Percentiles rank a stretch among this genome's conserved stretches.
phyloP scores from a whole-genome alignment of 116 monocot genomes.

The Papilionanthe hybrid region DNA sequence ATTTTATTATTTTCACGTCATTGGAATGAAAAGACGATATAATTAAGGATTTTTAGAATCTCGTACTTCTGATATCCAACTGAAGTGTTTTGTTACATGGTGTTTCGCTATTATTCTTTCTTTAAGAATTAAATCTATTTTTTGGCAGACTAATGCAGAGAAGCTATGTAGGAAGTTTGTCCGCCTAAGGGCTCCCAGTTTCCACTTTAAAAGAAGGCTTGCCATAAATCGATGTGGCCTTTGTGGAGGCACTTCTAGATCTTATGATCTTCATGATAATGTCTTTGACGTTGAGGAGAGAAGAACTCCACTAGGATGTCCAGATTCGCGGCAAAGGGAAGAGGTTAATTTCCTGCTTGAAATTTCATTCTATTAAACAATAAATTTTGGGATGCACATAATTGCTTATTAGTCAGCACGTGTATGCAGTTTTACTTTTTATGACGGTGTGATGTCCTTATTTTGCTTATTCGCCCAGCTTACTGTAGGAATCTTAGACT shows the following conservation, averaged over 20 bases:
- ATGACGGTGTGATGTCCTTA: not conserved
- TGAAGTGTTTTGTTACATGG: not conserved
- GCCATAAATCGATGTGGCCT: constrained; percentile 32
- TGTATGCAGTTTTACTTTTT: not conserved
- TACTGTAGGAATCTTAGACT: not conserved
- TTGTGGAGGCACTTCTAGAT: constrained; percentile 31
- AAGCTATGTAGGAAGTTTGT: constrained; percentile 41
- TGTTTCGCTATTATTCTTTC: not conserved
- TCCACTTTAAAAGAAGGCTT: constrained; percentile 12
- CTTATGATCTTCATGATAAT: constrained; percentile 23
- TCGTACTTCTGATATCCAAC: constrained; percentile 1
- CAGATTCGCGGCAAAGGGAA: constrained; percentile 16
- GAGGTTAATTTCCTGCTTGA: constrained; percentile 16
- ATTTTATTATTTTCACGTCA: not conserved
- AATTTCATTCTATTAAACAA: not conserved
- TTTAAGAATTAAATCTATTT: not conserved
- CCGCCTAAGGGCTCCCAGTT: constrained; percentile 13
- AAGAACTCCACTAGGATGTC: not conserved
- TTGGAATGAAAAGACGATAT: not conserved
- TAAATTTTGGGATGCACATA: not conserved
- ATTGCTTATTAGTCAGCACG: not conserved
- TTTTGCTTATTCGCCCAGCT: not conserved
- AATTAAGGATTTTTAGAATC: not conserved
- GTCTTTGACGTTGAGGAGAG: constrained; percentile 18
- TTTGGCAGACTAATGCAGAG: constrained; percentile 41